Conservation (phyloP, 176 grass and related monocot genomes). For the Aegilops umbellulata region DNA sequence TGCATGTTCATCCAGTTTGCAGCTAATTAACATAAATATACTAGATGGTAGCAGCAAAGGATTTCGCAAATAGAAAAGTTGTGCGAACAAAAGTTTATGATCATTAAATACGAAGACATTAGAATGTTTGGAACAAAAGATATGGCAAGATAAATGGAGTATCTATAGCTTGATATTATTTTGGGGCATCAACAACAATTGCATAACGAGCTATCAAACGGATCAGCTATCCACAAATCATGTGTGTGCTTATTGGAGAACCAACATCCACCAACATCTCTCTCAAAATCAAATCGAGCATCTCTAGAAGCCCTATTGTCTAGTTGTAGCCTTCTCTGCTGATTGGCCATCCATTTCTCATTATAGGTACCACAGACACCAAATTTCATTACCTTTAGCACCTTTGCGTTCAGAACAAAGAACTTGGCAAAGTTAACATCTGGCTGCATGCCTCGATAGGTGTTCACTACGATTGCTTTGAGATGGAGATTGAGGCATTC, state of each 20-base stretch:
- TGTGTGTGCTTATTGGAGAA: background rate
- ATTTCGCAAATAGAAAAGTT: background rate
- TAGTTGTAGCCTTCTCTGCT: background rate
- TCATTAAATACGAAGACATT: background rate
- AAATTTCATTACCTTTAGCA: background rate
- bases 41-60: too few relatives aligned
- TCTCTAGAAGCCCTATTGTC: background rate
- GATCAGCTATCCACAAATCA: background rate
- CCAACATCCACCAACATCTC: background rate
- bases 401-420: background rate
- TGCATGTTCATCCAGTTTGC: too few relatives aligned
- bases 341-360: background rate
- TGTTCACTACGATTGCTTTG: background rate
- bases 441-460: background rate
- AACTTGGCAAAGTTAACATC: background rate
- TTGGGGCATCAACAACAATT: background rate
- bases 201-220: background rate
- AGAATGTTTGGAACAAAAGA: background rate
- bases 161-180: background rate
- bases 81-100: background rate
- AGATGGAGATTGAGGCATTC: background rate
- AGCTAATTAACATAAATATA: too few relatives aligned
- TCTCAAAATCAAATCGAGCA: background rate
- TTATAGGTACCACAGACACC: too few relatives aligned
- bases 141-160: background rate